Percentiles rank a stretch among this genome's conserved stretches.
phyloP scores from a whole-genome alignment of 768 basidiomycete species.

The Kwoniella heveanensis region DNA sequence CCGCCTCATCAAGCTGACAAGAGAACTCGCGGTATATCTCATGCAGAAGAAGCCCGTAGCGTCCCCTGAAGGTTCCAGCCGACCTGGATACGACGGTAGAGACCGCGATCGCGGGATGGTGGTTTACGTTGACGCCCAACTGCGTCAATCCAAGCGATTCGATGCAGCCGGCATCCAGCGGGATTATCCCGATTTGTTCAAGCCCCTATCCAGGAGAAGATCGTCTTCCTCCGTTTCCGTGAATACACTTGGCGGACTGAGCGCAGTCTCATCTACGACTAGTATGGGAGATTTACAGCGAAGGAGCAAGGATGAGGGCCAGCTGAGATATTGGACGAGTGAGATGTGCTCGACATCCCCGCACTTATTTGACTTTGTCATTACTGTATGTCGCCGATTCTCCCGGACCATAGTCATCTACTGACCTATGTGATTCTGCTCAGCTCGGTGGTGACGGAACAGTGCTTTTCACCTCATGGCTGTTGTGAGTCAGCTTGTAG shows the following conservation, averaged over 20 bases:
- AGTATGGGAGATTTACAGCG: conserved; percentile 37
- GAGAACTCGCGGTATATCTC: conserved; percentile 89
- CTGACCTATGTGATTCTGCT: not conserved
- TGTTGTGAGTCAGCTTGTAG: conserved; percentile 62
- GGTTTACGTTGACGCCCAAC: conserved; percentile 93
- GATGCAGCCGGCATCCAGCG: conserved; percentile 84
- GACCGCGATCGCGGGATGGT: conserved; percentile 68
- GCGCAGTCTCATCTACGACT: conserved; percentile 61
- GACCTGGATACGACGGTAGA: conserved; percentile 14
- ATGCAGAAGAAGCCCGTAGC: conserved; percentile 68
- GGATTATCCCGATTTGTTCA: conserved; percentile 84
- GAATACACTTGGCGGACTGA: conserved; percentile 61
- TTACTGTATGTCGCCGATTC: conserved; percentile 69
- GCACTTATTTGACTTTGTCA: conserved; percentile 94
- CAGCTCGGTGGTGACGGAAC: conserved; percentile 98
- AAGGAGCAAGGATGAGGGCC: conserved; percentile 69
- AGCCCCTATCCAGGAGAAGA: conserved; percentile 73
- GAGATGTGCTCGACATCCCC: conserved; percentile 90
- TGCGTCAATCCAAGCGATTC: conserved; percentile 84
- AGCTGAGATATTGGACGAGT: conserved; percentile 94
- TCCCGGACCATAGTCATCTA: no score
- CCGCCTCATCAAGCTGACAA: conserved; percentile 88
- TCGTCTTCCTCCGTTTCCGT: conserved; percentile 61
- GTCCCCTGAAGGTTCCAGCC: conserved; percentile 12
- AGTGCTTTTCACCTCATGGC: conserved; percentile 97